Percentiles rank a stretch among this genome's conserved stretches.
Evolutionary conservation across 1,284 basidiomycete species (phyloP).

Genomic region (Mycosarcoma mackinlayi): DNA sequence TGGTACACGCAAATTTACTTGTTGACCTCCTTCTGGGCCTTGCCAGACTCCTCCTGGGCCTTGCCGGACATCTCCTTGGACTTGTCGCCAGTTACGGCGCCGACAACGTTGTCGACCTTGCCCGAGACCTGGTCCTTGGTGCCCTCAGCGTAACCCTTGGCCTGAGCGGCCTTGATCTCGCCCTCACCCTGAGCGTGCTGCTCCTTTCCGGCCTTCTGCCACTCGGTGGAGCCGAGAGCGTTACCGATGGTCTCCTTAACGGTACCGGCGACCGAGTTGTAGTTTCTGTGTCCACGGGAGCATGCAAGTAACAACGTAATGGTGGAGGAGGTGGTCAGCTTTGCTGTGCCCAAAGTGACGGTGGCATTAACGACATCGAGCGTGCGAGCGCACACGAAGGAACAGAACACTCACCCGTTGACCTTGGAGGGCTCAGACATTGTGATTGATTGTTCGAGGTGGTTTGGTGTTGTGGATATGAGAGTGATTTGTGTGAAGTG

Average conservation of each 20-base stretch:
- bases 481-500: not conserved
- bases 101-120: conserved; percentile 57
- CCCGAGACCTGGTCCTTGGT: conserved; percentile 59
- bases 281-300: conserved; percentile 37
- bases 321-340: too few relatives aligned
- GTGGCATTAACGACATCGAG: too few relatives aligned
- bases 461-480: conserved; percentile 10
- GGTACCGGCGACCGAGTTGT: conserved; percentile 53
- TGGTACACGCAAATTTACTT: conserved; percentile 17
- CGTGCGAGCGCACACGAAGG: too few relatives aligned
- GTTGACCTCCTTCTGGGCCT: conserved; percentile 57
- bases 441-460: conserved; percentile 21
- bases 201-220: conserved; percentile 59
- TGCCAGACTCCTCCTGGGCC: conserved; percentile 53
- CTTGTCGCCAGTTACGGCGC: conserved; percentile 59
- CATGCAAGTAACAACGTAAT: too few relatives aligned
- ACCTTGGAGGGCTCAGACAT: conserved; percentile 57
- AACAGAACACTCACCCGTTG: conserved; percentile 38
- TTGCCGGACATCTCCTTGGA: conserved; percentile 54
- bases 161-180: conserved; percentile 59
- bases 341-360: too few relatives aligned
- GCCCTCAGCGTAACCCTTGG: conserved; percentile 62
- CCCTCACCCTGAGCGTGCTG: conserved; percentile 59
- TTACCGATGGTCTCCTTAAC: conserved; percentile 60
- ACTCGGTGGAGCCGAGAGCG: conserved; percentile 48